These are phyloP conservation scores for Cladorrhinum sp. DNA, from an alignment of 2,329 filamentous ascomycete genomes.

Conservation along the genomic window DNA sequence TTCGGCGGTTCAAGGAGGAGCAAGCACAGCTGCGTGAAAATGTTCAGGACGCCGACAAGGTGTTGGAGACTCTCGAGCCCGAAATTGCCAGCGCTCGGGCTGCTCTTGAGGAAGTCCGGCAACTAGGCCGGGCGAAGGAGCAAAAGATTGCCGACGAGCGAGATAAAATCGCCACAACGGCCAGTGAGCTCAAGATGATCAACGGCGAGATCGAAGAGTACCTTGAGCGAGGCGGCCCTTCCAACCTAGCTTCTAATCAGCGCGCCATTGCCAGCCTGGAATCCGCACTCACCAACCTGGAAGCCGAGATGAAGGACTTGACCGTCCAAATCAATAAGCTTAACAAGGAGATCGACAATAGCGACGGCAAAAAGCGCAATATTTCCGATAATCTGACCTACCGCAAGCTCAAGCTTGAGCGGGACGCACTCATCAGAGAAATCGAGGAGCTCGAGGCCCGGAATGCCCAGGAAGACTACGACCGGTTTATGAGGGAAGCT, in stretches of 20 bases:
- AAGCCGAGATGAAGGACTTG: slow-evolving; percentile 65
- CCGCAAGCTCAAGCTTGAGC: slow-evolving; percentile 67
- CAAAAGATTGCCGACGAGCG: slow-evolving; percentile 68
- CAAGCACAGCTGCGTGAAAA: slow-evolving; percentile 65
- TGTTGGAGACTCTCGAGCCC: slow-evolving; percentile 71
- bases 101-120: slow-evolving; percentile 72
- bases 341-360: slow-evolving; percentile 72
- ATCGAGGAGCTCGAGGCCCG: slow-evolving; percentile 73
- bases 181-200: slow-evolving; percentile 72
- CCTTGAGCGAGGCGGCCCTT: slow-evolving; percentile 68
- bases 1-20: slow-evolving; percentile 69
- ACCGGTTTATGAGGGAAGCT: slow-evolving; percentile 69
- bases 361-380: slow-evolving; percentile 78
- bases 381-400: slow-evolving; percentile 88
- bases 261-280: slow-evolving; percentile 67
- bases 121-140: slow-evolving; percentile 69
- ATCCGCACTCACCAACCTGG: slow-evolving; percentile 59
- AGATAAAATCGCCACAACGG: slow-evolving; percentile 67
- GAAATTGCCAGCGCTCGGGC: slow-evolving; percentile 72
- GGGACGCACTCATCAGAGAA: slow-evolving; percentile 65
- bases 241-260: slow-evolving; percentile 66
- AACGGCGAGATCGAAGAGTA: slow-evolving; percentile 79
- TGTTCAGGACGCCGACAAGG: slow-evolving; percentile 67
- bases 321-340: slow-evolving; percentile 72
- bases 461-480: slow-evolving; percentile 79